These are phyloP conservation scores for Colletotrichum sp. DNA, from an alignment of 2,329 filamentous ascomycete species.

Conservation along the genomic window DNA sequence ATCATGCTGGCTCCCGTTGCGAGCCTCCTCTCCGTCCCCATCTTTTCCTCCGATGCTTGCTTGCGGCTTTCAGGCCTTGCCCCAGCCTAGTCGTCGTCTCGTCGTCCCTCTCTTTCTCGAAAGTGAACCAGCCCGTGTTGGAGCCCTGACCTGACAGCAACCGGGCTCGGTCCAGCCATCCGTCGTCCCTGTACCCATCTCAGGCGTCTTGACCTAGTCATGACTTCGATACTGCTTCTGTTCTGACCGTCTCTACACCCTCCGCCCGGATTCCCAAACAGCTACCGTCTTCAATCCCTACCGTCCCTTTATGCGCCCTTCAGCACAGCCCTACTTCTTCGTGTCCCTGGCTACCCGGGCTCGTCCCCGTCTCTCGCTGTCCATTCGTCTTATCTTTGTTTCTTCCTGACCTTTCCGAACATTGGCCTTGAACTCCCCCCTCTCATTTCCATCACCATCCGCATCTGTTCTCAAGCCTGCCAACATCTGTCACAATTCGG, in stretches of 20 bases:
- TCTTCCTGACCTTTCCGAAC: slow-evolving; percentile 23
- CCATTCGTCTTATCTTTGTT: slow-evolving; percentile 32
- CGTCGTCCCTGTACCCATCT: slow-evolving; percentile 11
- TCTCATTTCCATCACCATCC: slow-evolving; percentile 2
- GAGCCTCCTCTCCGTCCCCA: slow-evolving; percentile 25
- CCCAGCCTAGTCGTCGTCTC: slow-evolving; percentile 11
- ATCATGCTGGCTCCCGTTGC: slow-evolving; percentile 29
- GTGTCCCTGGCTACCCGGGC: slow-evolving; percentile 20
- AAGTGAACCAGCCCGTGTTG: background rate
- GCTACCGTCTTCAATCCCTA: slow-evolving; percentile 32
- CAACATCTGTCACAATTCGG: slow-evolving; percentile 6
- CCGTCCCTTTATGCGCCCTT: slow-evolving; percentile 33
- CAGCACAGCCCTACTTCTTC: slow-evolving; percentile 32
- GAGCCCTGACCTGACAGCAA: slow-evolving; percentile 12
- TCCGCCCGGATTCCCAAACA: slow-evolving; percentile 30
- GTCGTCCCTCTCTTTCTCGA: background rate
- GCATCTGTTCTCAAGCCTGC: background rate
- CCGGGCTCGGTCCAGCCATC: slow-evolving; percentile 12
- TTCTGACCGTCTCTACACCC: slow-evolving; percentile 21
- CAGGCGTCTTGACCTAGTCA: slow-evolving; percentile 15
- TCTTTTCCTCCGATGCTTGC: slow-evolving; percentile 17
- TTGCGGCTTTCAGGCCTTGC: slow-evolving; percentile 13
- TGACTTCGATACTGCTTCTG: slow-evolving; percentile 12
- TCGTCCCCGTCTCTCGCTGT: slow-evolving; percentile 17
- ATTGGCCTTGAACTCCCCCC: slow-evolving; percentile 1